These are phyloP conservation scores for Flaveria ramosissima DNA, from an alignment of 129 eudicot species.

Conservation along the genomic window DNA sequence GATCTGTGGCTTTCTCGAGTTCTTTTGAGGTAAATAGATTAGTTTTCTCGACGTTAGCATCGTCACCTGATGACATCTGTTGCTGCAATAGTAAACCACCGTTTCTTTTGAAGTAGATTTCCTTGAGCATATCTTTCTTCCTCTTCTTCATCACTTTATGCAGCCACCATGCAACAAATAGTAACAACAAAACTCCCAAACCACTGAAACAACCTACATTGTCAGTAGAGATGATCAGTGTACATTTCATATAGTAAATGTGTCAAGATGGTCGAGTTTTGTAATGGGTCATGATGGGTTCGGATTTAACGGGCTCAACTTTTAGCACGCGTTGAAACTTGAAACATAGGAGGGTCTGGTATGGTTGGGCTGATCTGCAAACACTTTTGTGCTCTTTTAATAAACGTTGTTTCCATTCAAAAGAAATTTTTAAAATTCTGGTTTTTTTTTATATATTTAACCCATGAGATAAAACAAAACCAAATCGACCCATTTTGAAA, in stretches of 20 bases:
- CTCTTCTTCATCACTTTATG: conserved; percentile 2
- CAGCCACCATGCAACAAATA: conserved; percentile 1
- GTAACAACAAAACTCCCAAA: background rate
- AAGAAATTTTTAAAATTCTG: background rate
- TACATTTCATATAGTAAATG: background rate
- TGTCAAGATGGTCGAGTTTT: background rate
- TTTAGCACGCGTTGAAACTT: background rate
- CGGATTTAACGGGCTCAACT: background rate
- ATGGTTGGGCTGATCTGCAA: too few species aligned
- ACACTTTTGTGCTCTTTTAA: too few species aligned
- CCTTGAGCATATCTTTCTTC: conserved; percentile 1
- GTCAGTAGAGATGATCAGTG: background rate
- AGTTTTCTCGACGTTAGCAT: conserved; percentile 11
- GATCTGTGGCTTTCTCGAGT: conserved; percentile 5
- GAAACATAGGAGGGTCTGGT: too few species aligned
- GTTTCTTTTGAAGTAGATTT: background rate
- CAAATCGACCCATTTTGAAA: background rate
- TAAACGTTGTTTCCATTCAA: background rate
- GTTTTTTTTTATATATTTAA: background rate
- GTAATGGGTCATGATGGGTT: conserved; percentile 1
- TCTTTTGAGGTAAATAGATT: conserved; percentile 8
- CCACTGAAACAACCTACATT: conserved; percentile 9
- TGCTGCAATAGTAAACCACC: conserved; percentile 8
- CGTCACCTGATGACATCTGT: conserved; percentile 13
- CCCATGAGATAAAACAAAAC: background rate